phyloP scores from a whole-genome alignment of 2,329 filamentous ascomycete species.

The Penicillium sclerotigenum region DNA sequence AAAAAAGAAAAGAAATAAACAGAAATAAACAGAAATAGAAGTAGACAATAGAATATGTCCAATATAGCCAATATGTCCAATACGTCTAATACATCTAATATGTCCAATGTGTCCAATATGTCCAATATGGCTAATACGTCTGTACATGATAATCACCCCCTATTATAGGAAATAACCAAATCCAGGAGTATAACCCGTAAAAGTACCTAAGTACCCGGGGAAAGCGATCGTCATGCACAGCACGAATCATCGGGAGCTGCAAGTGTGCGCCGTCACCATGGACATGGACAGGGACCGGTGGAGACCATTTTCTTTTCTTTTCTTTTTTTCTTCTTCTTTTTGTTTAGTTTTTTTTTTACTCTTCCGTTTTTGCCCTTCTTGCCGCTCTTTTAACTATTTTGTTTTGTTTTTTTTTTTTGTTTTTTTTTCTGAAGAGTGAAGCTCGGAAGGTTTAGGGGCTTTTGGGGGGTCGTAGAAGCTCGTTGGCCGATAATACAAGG shows the following conservation, averaged over 20 bases:
- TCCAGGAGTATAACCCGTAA: background rate
- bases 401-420: too few relatives aligned
- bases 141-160: background rate
- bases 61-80: background rate
- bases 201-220: slow-evolving; percentile 9
- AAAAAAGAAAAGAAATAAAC: background rate
- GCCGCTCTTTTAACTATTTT: background rate
- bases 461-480: background rate
- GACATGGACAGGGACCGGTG: slow-evolving; percentile 28
- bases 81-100: background rate
- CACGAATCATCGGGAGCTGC: slow-evolving; percentile 23
- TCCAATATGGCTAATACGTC: background rate
- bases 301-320: slow-evolving; percentile 9
- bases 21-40: background rate
- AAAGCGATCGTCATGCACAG: slow-evolving; percentile 18
- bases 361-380: background rate
- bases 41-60: background rate
- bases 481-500: background rate
- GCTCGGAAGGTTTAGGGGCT: background rate
- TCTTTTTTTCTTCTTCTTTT: background rate
- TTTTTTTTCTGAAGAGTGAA: background rate
- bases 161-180: background rate
- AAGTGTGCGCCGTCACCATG: slow-evolving; percentile 27
- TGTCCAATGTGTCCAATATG: background rate
- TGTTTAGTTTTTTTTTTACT: background rate